Percentiles rank a stretch among this genome's conserved stretches.
phyloP scores from a whole-genome alignment of 2,329 filamentous ascomycete genomes.

The Stagonosporopsis cucurbitacearum region DNA sequence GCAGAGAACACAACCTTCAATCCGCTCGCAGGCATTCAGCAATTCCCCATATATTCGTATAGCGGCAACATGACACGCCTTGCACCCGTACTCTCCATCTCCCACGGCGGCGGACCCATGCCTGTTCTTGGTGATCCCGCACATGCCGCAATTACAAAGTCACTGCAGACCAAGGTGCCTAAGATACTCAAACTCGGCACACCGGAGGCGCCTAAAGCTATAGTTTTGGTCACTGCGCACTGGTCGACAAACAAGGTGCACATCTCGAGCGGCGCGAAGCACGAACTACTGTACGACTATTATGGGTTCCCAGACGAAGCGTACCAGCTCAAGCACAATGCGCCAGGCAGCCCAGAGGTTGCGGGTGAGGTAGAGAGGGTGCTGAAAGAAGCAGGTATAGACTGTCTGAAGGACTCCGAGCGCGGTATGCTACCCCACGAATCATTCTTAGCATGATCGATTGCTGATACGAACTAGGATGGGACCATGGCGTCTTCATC shows the following conservation, averaged over 20 bases:
- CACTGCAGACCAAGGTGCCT: constrained; percentile 61
- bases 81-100: constrained; percentile 49
- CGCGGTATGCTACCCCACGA: constrained; percentile 34
- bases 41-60: constrained; percentile 34
- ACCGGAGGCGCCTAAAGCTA: constrained; percentile 57
- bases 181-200: constrained; percentile 63
- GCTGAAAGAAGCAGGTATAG: constrained; percentile 57
- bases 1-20: constrained; percentile 35
- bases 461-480: constrained; percentile 46
- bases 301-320: constrained; percentile 63
- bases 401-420: constrained; percentile 37
- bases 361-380: constrained; percentile 58
- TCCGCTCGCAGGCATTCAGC: constrained; percentile 34
- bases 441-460: not conserved
- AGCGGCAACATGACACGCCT: constrained; percentile 40
- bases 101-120: constrained; percentile 60
- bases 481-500: constrained; percentile 69
- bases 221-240: constrained; percentile 65
- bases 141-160: constrained; percentile 59
- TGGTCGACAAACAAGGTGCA: constrained; percentile 60
- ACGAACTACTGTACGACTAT: constrained; percentile 64
- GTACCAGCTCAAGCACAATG: constrained; percentile 64
- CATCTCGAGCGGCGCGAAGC: constrained; percentile 59
- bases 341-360: constrained; percentile 61
- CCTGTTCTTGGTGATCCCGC: constrained; percentile 63